Conservation (phyloP, 345 rosid genomes). For the Rhodamnia argentea region DNA sequence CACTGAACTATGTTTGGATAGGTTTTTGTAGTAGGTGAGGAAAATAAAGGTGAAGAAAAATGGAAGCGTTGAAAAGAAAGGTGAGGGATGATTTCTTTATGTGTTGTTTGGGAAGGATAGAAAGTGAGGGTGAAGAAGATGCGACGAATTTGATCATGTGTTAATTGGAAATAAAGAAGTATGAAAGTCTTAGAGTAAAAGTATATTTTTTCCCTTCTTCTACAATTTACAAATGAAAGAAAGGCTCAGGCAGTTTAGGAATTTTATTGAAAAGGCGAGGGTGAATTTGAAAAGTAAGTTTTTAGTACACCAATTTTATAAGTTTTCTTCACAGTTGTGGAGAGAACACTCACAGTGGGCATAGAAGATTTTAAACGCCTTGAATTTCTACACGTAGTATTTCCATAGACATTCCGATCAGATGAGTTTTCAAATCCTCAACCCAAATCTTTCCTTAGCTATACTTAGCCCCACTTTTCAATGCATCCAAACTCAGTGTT, state of each 20-base stretch:
- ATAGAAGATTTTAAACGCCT: not conserved
- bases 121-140: not conserved
- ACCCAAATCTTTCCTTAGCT: not conserved
- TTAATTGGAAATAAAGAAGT: not conserved
- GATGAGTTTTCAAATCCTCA: not conserved
- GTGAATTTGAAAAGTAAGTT: not conserved
- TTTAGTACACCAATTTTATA: not conserved
- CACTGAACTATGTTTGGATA: not conserved
- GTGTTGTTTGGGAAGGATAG: not conserved
- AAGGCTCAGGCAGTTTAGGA: not conserved
- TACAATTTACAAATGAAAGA: not conserved
- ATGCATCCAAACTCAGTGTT: not conserved
- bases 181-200: not conserved
- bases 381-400: not conserved
- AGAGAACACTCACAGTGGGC: not conserved
- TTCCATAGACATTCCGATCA: not conserved
- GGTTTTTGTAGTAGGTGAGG: not conserved
- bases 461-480: not conserved
- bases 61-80: not conserved
- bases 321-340: not conserved
- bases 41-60: not conserved
- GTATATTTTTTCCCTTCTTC: not conserved
- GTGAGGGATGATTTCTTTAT: not conserved
- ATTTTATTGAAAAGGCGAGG: not conserved
- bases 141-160: not conserved